Evolutionary conservation across 2,329 filamentous ascomycete genomes (phyloP), one percentile per base, ranked within the genome.

Genomic region (Ascochyta fabae): DNA sequence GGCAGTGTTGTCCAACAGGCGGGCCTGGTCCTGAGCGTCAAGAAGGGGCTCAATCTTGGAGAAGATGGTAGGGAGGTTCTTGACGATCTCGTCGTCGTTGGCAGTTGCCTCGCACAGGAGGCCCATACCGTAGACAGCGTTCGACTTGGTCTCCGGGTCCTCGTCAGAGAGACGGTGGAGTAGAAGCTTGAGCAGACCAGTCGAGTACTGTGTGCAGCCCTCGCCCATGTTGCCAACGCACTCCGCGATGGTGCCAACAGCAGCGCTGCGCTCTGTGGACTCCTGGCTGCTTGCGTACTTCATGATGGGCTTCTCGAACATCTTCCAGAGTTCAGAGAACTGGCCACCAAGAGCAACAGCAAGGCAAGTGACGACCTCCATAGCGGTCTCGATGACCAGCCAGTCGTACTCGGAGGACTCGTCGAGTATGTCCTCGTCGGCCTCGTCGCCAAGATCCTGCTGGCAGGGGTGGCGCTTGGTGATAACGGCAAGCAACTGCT

Each of bases 331-430:
- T 80, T 96, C 89, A 52, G 84, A 84, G 69, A 97, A 98, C 65
- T 88, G 86, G 22, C 84, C 76, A 35, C 95, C 95, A 13, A 98
- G 86, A 29, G 92, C 92, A 42, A 87, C 86, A 19, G 93, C 88
- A 36, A 98, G 85, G 34, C 91, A 92, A 47, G 92, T 91, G 46
- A 97, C 83, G 42, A 96, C 92, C 64, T 98, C 95, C 51, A 98
- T 85, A 33, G 92, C 93, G 9, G 92, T 96, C 79, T 99, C 95
- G 50, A 98, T 89, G 47, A 96, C 89, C 16, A 97, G 86, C 95
- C 95, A 98, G 81, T 98, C 95, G 70, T 96, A 96, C 79, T 99
- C 95, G 2, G 94, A 96, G 27, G 89, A 90, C 73, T 92, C 94
- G 45, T 86, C 81, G 12, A 82, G 75, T 49, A 80, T 81, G 44